phyloP scores from a whole-genome alignment of 2,329 filamentous ascomycete species.

The Diaporthe amygdali region DNA sequence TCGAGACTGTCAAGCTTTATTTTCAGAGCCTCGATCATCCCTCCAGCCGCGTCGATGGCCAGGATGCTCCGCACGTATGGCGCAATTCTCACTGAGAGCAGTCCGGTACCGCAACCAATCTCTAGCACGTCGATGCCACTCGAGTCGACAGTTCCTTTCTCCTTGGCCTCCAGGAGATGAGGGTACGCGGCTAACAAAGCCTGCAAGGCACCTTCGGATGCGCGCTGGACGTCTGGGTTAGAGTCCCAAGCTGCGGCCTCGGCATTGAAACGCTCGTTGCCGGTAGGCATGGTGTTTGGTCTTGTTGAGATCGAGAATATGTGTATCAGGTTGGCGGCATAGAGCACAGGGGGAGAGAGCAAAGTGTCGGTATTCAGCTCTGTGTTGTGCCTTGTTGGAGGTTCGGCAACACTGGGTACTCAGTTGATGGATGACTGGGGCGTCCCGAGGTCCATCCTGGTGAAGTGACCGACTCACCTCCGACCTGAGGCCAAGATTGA shows the following conservation, averaged over 20 bases:
- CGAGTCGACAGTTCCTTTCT: conserved; percentile 14
- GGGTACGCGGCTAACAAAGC: conserved; percentile 44
- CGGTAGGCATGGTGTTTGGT: not conserved
- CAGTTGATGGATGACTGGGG: no score
- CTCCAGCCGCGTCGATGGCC: conserved; percentile 57
- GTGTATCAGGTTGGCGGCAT: not conserved
- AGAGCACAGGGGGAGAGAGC: no score
- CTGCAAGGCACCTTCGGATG: conserved; percentile 47
- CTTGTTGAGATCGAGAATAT: not conserved
- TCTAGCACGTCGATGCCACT: conserved; percentile 54
- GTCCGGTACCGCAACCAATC: conserved; percentile 62
- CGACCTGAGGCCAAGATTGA: no score
- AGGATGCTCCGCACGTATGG: conserved; percentile 52
- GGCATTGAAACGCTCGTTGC: conserved; percentile 56
- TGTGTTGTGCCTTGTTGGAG: no score
- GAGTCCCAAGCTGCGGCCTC: conserved; percentile 60
- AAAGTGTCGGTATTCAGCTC: no score
- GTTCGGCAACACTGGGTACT: no score
- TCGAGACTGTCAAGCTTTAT: conserved; percentile 44
- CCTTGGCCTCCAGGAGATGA: not conserved
- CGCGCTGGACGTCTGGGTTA: conserved; percentile 54
- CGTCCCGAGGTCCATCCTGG: no score
- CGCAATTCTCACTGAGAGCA: conserved; percentile 55
- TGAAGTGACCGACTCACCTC: no score
- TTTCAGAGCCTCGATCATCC: conserved; percentile 58